Percentiles rank a stretch among this genome's conserved stretches.
phyloP scores from a whole-genome alignment of 768 basidiomycete genomes.

The Termitomyces bulborhizus region DNA sequence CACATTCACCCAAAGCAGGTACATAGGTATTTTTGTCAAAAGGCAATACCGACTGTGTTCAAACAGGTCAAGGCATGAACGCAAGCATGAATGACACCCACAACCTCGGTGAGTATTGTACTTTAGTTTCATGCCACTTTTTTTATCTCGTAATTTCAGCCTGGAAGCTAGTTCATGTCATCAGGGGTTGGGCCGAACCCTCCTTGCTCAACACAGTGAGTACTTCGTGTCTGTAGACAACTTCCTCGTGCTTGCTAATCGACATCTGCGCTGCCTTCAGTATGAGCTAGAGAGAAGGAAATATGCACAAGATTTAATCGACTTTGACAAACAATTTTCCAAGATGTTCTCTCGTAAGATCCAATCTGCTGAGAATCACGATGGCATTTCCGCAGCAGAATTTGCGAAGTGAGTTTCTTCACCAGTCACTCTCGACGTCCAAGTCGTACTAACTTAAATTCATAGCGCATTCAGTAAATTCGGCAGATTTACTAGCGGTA shows the following conservation, averaged over 20 bases:
- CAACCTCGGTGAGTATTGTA: slow-evolving; percentile 45
- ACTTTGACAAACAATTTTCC: slow-evolving; percentile 62
- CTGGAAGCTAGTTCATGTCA: slow-evolving; percentile 57
- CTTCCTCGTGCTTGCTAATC: neutral
- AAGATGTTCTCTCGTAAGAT: slow-evolving; percentile 67
- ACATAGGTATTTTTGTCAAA: slow-evolving; percentile 1
- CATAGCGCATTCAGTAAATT: slow-evolving; percentile 47
- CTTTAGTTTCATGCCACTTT: neutral
- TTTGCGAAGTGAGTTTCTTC: slow-evolving; percentile 34
- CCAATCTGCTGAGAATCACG: slow-evolving; percentile 15
- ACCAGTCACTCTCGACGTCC: neutral
- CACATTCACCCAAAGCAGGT: slow-evolving; percentile 65
- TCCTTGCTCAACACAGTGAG: slow-evolving; percentile 46
- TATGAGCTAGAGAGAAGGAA: slow-evolving; percentile 64
- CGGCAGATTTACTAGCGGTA: slow-evolving; percentile 49
- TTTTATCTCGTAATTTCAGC: slow-evolving; percentile 20
- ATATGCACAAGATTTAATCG: slow-evolving; percentile 67
- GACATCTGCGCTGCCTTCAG: slow-evolving; percentile 22
- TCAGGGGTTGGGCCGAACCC: slow-evolving; percentile 46
- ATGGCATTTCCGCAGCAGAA: slow-evolving; percentile 48
- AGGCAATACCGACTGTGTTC: neutral
- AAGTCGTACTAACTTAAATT: neutral
- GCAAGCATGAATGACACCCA: slow-evolving; percentile 73
- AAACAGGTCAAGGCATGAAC: slow-evolving; percentile 67
- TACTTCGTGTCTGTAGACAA: neutral